A percentile compares a stretch with the other conserved stretches of the same genome.
Conservation (phyloP, 352 stramenopile species). For the Phytophthora boehmeriae region DNA sequence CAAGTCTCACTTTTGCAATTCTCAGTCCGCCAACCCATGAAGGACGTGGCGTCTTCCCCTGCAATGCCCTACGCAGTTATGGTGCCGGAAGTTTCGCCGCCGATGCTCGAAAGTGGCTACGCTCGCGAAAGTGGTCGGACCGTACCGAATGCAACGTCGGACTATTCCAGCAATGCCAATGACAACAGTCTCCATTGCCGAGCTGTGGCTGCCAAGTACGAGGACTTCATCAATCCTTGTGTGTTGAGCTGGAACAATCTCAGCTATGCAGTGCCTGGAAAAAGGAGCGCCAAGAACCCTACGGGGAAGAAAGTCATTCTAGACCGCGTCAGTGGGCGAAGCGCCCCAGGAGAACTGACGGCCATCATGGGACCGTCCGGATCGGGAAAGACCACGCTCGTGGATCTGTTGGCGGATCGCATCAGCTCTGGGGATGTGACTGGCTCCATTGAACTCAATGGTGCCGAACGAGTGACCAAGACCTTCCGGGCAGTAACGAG, state of each 20-base stretch:
- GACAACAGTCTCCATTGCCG: conserved; percentile 23
- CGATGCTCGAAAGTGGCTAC: conserved; percentile 39
- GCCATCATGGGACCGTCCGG: conserved; percentile 72
- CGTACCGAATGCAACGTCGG: conserved; percentile 19
- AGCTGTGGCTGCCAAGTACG: conserved; percentile 23
- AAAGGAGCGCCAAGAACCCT: conserved; percentile 17
- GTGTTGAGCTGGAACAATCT: conserved; percentile 29
- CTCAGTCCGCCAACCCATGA: not conserved
- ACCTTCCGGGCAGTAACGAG: conserved; percentile 51
- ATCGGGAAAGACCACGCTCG: conserved; percentile 64
- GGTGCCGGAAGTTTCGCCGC: conserved; percentile 27
- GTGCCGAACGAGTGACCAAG: conserved; percentile 30
- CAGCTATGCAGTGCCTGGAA: conserved; percentile 21
- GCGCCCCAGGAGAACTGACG: conserved; percentile 52
- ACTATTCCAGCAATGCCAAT: conserved; percentile 19
- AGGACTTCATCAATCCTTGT: conserved; percentile 29
- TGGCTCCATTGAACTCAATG: conserved; percentile 62
- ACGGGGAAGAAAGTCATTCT: conserved; percentile 47
- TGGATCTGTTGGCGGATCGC: conserved; percentile 69
- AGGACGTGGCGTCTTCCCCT: conserved; percentile 23
- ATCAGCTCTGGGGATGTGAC: conserved; percentile 50
- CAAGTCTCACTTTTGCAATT: conserved; percentile 22
- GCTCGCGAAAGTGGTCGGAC: conserved; percentile 25
- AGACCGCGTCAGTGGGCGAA: conserved; percentile 56
- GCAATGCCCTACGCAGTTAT: conserved; percentile 16